Evolutionary conservation across 2,329 filamentous ascomycete species (phyloP).

Genomic region (Neonectria neomacrospora): DNA sequence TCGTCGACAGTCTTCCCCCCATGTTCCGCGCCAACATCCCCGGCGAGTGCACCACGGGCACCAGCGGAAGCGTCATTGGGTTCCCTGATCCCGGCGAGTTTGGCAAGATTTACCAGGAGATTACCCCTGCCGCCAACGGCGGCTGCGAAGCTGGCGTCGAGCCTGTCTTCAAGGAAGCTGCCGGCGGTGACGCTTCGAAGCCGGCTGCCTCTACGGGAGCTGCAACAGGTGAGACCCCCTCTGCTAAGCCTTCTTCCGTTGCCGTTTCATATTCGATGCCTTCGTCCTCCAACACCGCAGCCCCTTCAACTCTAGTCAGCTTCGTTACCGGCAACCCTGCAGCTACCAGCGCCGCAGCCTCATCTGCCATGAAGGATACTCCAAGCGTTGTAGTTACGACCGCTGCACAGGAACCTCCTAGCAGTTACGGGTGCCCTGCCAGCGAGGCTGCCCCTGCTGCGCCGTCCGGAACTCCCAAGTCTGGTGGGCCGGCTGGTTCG

Average conservation of each 20-base stretch:
- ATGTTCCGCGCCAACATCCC: slow-evolving; percentile 43
- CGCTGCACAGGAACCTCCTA: neutral
- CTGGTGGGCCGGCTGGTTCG: slow-evolving; percentile 30
- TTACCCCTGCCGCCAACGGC: slow-evolving; percentile 26
- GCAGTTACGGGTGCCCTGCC: neutral
- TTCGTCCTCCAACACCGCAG: neutral
- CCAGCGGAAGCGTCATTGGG: slow-evolving; percentile 35
- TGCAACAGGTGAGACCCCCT: neutral
- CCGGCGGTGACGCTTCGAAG: slow-evolving; percentile 18
- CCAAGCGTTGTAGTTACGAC: neutral
- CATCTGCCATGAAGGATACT: no score
- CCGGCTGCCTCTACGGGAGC: slow-evolving; percentile 13
- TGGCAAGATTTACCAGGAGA: slow-evolving; percentile 36
- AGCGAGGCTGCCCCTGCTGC: neutral
- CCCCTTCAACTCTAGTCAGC: neutral
- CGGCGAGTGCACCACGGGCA: slow-evolving; percentile 38
- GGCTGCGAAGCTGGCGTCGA: slow-evolving; percentile 34
- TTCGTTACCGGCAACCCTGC: neutral
- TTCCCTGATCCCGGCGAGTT: slow-evolving; percentile 42
- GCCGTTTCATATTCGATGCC: neutral
- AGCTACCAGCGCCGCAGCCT: neutral
- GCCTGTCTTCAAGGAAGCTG: slow-evolving; percentile 35
- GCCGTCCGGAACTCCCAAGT: slow-evolving; percentile 15
- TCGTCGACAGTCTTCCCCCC: slow-evolving; percentile 34
- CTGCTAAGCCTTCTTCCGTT: neutral